phyloP scores from a whole-genome alignment of 768 basidiomycete species.

The Panaeolus papilionaceus region DNA sequence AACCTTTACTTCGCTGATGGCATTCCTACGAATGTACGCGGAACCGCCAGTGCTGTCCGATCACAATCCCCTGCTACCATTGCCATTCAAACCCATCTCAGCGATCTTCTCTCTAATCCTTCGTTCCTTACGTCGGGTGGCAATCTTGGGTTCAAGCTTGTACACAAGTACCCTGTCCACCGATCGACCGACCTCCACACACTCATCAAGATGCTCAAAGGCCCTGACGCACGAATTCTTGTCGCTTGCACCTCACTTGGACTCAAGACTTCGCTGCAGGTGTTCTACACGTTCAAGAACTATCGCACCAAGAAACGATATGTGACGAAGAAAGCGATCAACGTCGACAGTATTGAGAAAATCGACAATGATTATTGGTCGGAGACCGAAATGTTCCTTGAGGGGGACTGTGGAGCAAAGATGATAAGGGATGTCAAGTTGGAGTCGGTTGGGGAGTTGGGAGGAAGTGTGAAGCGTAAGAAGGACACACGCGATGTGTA shows the following conservation, averaged over 20 bases:
- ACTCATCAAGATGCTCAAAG: slow-evolving; percentile 17
- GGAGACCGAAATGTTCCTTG: neutral
- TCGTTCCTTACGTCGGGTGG: slow-evolving; percentile 18
- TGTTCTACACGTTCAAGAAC: slow-evolving; percentile 14
- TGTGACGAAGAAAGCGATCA: neutral
- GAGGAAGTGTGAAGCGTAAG: neutral
- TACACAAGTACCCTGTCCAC: slow-evolving; percentile 21
- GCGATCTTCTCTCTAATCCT: slow-evolving; percentile 8
- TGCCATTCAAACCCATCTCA: slow-evolving; percentile 16
- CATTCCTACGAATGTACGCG: neutral
- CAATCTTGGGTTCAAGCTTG: slow-evolving; percentile 26
- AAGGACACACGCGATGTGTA: neutral
- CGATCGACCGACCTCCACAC: slow-evolving; percentile 1
- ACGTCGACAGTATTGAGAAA: neutral
- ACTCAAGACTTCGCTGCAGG: slow-evolving; percentile 8
- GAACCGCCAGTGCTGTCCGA: neutral
- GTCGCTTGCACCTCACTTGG: slow-evolving; percentile 12
- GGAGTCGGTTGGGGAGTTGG: neutral
- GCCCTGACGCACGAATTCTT: slow-evolving; percentile 20
- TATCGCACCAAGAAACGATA: neutral
- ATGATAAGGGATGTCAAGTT: neutral
- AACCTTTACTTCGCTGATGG: slow-evolving; percentile 40
- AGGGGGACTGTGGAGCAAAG: neutral
- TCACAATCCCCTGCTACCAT: neutral
- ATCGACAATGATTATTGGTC: slow-evolving; percentile 4